Conservation (phyloP, 2,329 filamentous ascomycete genomes). For the Fusarium veterinarium region DNA sequence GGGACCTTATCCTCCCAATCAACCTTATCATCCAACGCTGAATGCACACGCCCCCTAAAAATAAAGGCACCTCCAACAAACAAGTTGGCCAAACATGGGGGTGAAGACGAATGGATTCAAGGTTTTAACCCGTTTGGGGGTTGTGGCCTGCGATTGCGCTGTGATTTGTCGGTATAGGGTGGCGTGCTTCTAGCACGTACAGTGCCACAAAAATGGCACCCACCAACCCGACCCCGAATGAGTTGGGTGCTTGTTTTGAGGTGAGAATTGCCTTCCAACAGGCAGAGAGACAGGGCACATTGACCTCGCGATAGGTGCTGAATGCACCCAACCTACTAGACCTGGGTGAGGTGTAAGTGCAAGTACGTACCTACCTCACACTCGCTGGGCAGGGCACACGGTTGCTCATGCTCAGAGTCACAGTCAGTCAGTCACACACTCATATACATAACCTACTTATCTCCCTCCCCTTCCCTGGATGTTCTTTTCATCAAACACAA, state of each 20-base stretch:
- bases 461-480: slow-evolving; percentile 49
- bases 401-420: background rate
- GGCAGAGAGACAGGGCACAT: slow-evolving; percentile 20
- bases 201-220: background rate
- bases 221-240: background rate
- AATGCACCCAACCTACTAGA: background rate
- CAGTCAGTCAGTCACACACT: slow-evolving; percentile 31
- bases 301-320: slow-evolving; percentile 22
- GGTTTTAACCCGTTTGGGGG: background rate
- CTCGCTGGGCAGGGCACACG: background rate
- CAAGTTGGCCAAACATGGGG: background rate
- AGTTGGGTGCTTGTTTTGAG: background rate
- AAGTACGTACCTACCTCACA: slow-evolving; percentile 37
- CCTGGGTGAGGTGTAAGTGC: background rate
- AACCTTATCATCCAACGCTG: background rate
- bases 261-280: slow-evolving; percentile 13
- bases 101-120: background rate
- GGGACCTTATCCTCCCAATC: background rate
- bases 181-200: slow-evolving; percentile 1
- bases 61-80: background rate
- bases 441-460: slow-evolving; percentile 42
- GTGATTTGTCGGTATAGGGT: background rate
- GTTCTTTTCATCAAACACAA: slow-evolving; percentile 57
- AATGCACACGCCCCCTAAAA: background rate
- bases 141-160: slow-evolving; percentile 4